A percentile compares a stretch with the other conserved stretches of the same genome.
phyloP scores from a whole-genome alignment of 306 rosid genomes.

The cucumber (Cucumis sativus) region Cucumber_9930_V3 NC_026656.2:21522501-21523000 shows the following conservation, averaged over 20 bases:
- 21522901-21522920: neutral
- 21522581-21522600: slow-evolving; percentile 65
- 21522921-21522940: neutral
- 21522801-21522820: neutral
- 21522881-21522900: neutral
- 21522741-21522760: neutral
- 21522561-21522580: slow-evolving; percentile 53
- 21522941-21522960: neutral
- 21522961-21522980: too few species aligned
- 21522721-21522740: slow-evolving; percentile 1
- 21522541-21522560: slow-evolving; percentile 82
- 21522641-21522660: slow-evolving; percentile 80
- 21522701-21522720: neutral
- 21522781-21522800: neutral
- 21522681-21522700: slow-evolving; percentile 2
- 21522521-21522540: slow-evolving; percentile 54
- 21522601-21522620: slow-evolving; percentile 70
- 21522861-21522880: neutral
- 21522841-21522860: neutral
- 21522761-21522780: neutral
- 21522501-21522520: slow-evolving; percentile 88
- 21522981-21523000: too few species aligned
- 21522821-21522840: slow-evolving; percentile 3
- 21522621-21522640: slow-evolving; percentile 67
- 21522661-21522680: slow-evolving; percentile 77